Percentiles rank a stretch among this genome's conserved stretches.
phyloP scores from a whole-genome alignment of 306 rosid genomes.

The Acacia confusa region DNA sequence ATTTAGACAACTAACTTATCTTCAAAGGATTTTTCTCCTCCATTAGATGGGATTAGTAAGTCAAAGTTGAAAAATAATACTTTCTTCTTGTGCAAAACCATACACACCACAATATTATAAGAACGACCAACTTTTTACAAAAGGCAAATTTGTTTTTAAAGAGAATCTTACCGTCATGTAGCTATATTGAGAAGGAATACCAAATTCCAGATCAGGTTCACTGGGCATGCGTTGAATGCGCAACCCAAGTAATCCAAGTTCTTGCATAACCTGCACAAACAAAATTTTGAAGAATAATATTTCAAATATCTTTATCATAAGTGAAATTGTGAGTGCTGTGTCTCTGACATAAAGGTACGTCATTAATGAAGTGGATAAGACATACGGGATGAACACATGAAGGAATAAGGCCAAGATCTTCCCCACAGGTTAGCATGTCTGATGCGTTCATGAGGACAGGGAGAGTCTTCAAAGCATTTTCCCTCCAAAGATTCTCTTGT shows the following conservation, averaged over 20 bases:
- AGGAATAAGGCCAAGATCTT: conserved; percentile 96
- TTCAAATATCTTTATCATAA: conserved; percentile 2
- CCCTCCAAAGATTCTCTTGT: conserved; percentile 92
- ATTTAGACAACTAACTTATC: background rate
- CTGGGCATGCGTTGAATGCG: conserved; percentile 98
- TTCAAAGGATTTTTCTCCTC: conserved; percentile 13
- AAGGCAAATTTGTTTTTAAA: background rate
- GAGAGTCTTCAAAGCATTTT: conserved; percentile 90
- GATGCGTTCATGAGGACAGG: conserved; percentile 91
- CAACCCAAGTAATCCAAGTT: conserved; percentile 83
- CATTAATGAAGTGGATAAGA: conserved; percentile 5
- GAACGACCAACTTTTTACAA: conserved; percentile 15
- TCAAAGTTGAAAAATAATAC: background rate
- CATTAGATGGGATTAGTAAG: background rate
- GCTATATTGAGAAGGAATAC: conserved; percentile 86
- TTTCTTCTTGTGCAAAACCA: conserved; percentile 15
- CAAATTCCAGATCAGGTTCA: conserved; percentile 85
- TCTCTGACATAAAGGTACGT: background rate
- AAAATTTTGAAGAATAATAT: background rate
- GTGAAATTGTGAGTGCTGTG: background rate
- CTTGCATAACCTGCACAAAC: conserved; percentile 87
- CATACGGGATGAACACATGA: conserved; percentile 97
- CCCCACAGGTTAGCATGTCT: conserved; percentile 93
- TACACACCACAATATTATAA: background rate
- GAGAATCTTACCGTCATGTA: conserved; percentile 80